Conservation (phyloP, 2,329 filamentous ascomycete species). For the Hypoxylon sp. region DNA sequence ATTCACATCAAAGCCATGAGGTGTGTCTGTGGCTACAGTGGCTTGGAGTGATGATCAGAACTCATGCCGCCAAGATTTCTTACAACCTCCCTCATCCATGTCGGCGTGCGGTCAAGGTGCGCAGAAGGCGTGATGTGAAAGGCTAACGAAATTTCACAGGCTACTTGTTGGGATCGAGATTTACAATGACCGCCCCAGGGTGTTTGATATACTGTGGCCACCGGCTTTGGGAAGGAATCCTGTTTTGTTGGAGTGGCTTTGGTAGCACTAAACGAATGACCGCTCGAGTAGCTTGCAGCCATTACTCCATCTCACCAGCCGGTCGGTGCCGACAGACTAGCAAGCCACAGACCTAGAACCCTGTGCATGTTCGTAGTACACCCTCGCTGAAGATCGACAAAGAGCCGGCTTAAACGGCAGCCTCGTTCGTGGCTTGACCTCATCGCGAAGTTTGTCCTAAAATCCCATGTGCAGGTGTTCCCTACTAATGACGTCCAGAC, state of each 20-base stretch:
- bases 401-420: constrained; percentile 33
- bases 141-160: constrained; percentile 1
- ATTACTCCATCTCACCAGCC: constrained; percentile 5
- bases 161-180: constrained; percentile 42
- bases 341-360: constrained; percentile 39
- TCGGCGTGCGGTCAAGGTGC: constrained; percentile 14
- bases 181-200: constrained; percentile 26
- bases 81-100: constrained; percentile 23
- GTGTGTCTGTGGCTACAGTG: constrained; percentile 18
- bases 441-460: constrained; percentile 35
- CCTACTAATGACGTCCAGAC: constrained; percentile 50
- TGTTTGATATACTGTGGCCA: constrained; percentile 12
- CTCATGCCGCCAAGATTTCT: constrained; percentile 2
- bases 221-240: constrained; percentile 32
- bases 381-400: constrained; percentile 35
- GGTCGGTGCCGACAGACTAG: constrained; percentile 11
- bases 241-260: constrained; percentile 37
- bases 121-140: constrained; percentile 15
- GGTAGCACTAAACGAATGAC: constrained; percentile 32
- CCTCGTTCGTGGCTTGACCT: constrained; percentile 49
- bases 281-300: constrained; percentile 1
- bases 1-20: constrained; percentile 5
- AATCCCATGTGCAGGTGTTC: constrained; percentile 42
- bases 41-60: constrained; percentile 23
- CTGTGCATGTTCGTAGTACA: constrained; percentile 35